These are phyloP conservation scores for Fagus sylvatica DNA, from an alignment of 306 rosid genomes.

Conservation along the genomic window DNA sequence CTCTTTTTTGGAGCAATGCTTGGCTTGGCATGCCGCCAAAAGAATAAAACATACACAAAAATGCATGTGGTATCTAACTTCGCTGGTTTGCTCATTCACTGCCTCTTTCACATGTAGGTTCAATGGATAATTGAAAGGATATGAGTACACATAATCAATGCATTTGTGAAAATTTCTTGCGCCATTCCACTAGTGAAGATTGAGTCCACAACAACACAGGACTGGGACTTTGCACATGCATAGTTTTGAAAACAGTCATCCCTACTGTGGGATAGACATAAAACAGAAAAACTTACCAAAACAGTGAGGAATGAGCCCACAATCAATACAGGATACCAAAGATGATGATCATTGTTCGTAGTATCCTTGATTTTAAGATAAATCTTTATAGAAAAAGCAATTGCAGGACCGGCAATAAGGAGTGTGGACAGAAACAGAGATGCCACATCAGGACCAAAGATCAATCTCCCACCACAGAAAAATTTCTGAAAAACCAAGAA, in stretches of 20 bases:
- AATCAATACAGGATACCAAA: conserved; percentile 57
- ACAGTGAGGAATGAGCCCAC: conserved; percentile 52
- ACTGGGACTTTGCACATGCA: background rate
- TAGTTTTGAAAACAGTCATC: conserved; percentile 4
- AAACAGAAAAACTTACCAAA: conserved; percentile 55
- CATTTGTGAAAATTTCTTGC: background rate
- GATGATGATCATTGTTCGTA: background rate
- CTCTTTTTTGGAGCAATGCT: background rate
- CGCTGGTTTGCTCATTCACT: no score
- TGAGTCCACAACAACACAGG: background rate
- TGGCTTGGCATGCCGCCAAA: background rate
- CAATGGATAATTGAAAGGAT: no score
- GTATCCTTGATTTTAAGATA: conserved; percentile 38
- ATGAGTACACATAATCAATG: background rate
- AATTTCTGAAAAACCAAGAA: conserved; percentile 60
- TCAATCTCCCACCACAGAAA: conserved; percentile 82
- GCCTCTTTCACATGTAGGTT: no score
- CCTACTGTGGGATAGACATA: background rate
- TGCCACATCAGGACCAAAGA: conserved; percentile 89
- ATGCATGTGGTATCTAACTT: background rate
- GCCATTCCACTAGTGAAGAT: background rate
- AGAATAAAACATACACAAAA: background rate
- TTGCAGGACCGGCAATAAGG: conserved; percentile 71
- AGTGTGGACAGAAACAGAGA: conserved; percentile 67
- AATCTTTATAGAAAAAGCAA: conserved; percentile 66